These are phyloP conservation scores for Penicillium daleae DNA, from an alignment of 495 filamentous ascomycete genomes.

Conservation along the genomic window DNA sequence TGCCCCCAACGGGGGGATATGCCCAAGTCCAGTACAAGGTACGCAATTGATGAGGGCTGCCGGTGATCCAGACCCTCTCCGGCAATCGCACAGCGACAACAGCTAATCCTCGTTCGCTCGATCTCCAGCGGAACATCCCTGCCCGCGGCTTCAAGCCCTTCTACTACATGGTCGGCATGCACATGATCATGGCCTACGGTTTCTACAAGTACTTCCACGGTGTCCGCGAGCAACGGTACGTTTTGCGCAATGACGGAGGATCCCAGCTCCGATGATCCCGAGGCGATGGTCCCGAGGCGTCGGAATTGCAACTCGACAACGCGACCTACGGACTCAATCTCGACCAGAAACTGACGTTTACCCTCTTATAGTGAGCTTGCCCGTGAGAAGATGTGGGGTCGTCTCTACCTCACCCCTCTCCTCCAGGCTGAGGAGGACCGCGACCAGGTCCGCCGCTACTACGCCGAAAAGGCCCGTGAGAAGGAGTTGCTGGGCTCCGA, in stretches of 20 bases:
- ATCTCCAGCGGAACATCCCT: slow-evolving; percentile 81
- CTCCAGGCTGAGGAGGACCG: slow-evolving; percentile 96
- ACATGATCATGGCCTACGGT: slow-evolving; percentile 79
- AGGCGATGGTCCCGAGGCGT: slow-evolving; percentile 7
- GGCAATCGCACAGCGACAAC: slow-evolving; percentile 19
- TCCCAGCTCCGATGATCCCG: slow-evolving; percentile 14
- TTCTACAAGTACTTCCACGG: slow-evolving; percentile 81
- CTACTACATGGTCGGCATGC: slow-evolving; percentile 73
- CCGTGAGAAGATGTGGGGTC: slow-evolving; percentile 96
- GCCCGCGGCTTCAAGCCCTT: slow-evolving; percentile 85
- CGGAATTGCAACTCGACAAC: slow-evolving; percentile 13
- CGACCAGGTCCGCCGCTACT: slow-evolving; percentile 82
- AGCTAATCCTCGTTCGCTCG: slow-evolving; percentile 18
- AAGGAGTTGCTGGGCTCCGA: slow-evolving; percentile 84
- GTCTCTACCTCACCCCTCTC: slow-evolving; percentile 88
- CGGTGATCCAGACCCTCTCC: not conserved
- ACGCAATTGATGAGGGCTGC: slow-evolving; percentile 34
- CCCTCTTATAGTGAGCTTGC: slow-evolving; percentile 74
- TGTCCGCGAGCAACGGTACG: slow-evolving; percentile 85
- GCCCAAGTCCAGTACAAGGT: slow-evolving; percentile 95
- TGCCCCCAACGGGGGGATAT: slow-evolving; percentile 94
- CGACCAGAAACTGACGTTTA: slow-evolving; percentile 10
- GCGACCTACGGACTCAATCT: not conserved
- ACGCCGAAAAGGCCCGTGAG: slow-evolving; percentile 86
- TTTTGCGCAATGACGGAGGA: slow-evolving; percentile 22